phyloP scores from a whole-genome alignment of 495 filamentous ascomycete species.

The Mycothermus thermophilus region DNA sequence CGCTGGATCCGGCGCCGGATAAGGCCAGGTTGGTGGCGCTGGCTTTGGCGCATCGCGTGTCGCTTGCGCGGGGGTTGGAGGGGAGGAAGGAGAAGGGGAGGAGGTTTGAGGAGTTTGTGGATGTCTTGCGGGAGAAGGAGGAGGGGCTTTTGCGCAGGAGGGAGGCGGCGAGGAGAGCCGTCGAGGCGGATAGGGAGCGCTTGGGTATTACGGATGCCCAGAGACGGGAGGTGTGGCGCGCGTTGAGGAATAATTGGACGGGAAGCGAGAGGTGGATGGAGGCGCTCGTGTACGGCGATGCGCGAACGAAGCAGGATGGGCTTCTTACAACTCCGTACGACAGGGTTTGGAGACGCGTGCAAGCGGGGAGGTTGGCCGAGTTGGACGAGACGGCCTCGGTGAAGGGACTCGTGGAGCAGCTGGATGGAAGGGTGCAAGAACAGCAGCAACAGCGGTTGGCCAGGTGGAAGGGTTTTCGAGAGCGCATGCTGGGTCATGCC shows the following conservation, averaged over 20 bases:
- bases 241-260: constrained; percentile 57
- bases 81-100: constrained; percentile 41
- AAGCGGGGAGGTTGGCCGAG: constrained; percentile 38
- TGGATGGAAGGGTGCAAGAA: constrained; percentile 44
- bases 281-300: constrained; percentile 50
- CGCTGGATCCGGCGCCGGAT: constrained; percentile 47
- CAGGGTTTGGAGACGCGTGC: constrained; percentile 49
- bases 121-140: constrained; percentile 40
- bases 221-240: constrained; percentile 31
- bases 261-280: constrained; percentile 58
- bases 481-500: too few species aligned
- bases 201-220: constrained; percentile 23
- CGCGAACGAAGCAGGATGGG: constrained; percentile 40
- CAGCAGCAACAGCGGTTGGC: constrained; percentile 54
- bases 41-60: constrained; percentile 56
- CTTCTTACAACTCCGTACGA: constrained; percentile 52
- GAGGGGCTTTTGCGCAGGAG: too few species aligned
- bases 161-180: too few species aligned
- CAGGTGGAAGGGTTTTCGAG: constrained; percentile 59
- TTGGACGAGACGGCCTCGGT: constrained; percentile 27
- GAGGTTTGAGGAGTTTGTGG: constrained; percentile 42
- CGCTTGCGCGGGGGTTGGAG: constrained; percentile 38
- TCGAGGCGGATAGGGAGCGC: constrained; percentile 1
- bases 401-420: constrained; percentile 44
- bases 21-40: too few species aligned